Evolutionary conservation across 2,329 filamentous ascomycete genomes (phyloP).

Genomic region (Paraphaeosphaeria sporulosa): DNA sequence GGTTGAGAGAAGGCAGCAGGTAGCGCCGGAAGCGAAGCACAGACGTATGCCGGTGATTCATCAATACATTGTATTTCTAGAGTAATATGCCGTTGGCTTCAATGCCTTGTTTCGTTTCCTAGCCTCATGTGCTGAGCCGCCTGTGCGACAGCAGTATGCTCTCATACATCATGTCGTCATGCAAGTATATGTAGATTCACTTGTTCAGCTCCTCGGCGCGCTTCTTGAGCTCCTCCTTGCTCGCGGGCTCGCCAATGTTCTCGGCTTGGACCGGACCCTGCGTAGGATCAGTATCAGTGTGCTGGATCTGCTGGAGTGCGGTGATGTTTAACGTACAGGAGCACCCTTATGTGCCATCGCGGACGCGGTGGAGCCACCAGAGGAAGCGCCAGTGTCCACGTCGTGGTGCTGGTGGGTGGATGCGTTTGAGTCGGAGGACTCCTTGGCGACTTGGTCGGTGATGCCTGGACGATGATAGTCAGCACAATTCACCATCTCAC

Average conservation of each 20-base stretch:
- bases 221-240: constrained; percentile 60
- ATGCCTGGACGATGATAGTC: constrained; percentile 41
- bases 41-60: background rate
- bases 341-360: constrained; percentile 23
- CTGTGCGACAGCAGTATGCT: background rate
- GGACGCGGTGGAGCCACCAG: constrained; percentile 39
- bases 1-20: background rate
- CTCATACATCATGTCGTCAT: background rate
- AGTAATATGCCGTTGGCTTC: background rate
- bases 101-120: background rate
- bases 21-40: background rate
- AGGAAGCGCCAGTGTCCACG: constrained; percentile 40
- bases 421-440: constrained; percentile 52
- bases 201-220: constrained; percentile 60
- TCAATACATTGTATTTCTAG: background rate
- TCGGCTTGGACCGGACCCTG: constrained; percentile 56
- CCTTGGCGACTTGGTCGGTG: constrained; percentile 56
- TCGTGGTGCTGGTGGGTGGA: constrained; percentile 47
- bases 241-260: constrained; percentile 54
- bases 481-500: background rate
- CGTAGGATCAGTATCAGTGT: constrained; percentile 11
- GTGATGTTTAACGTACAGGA: constrained; percentile 9
- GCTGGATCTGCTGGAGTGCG: constrained; percentile 18
- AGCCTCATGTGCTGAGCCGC: background rate
- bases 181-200: constrained; percentile 27